Evolutionary conservation across 306 rosid genomes (phyloP).

Genomic region (Morella rubra): DNA sequence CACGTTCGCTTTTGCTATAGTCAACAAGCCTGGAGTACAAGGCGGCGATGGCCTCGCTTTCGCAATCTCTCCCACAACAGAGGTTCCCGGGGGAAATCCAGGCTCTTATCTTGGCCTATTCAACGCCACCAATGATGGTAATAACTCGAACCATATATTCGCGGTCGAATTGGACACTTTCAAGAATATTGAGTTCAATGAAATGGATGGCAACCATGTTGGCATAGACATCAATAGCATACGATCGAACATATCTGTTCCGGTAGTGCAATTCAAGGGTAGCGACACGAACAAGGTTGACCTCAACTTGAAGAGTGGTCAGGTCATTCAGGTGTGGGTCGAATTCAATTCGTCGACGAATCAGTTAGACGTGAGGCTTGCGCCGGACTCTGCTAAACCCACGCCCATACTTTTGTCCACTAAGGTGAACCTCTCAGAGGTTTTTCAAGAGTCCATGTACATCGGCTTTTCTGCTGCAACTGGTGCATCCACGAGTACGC

Average conservation of each 20-base stretch:
- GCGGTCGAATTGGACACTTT: constrained; percentile 39
- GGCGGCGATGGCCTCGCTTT: constrained; percentile 21
- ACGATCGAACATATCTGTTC: constrained; percentile 19
- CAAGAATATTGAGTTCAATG: constrained; percentile 13
- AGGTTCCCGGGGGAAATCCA: constrained; percentile 4
- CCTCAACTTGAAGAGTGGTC: constrained; percentile 24
- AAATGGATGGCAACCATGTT: constrained; percentile 33
- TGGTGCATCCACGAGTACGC: constrained; percentile 29
- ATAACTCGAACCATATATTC: constrained; percentile 29
- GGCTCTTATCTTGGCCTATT: constrained; percentile 36
- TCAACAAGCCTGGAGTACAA: neutral
- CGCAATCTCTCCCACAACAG: neutral
- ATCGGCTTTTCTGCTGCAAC: constrained; percentile 37
- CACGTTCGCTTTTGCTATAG: constrained; percentile 12
- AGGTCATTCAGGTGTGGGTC: constrained; percentile 34
- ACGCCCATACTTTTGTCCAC: constrained; percentile 16
- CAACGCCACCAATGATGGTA: constrained; percentile 26
- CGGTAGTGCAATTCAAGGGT: constrained; percentile 9
- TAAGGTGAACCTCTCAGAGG: constrained; percentile 25
- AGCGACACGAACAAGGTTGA: neutral
- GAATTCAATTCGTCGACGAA: constrained; percentile 16
- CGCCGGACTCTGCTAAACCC: constrained; percentile 24
- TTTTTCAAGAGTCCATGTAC: constrained; percentile 31
- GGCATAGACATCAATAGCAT: constrained; percentile 35
- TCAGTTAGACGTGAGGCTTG: constrained; percentile 19